Base-by-base conservation (phyloP, 495 filamentous ascomycete species). In the Apodospora peruviana region DNA sequence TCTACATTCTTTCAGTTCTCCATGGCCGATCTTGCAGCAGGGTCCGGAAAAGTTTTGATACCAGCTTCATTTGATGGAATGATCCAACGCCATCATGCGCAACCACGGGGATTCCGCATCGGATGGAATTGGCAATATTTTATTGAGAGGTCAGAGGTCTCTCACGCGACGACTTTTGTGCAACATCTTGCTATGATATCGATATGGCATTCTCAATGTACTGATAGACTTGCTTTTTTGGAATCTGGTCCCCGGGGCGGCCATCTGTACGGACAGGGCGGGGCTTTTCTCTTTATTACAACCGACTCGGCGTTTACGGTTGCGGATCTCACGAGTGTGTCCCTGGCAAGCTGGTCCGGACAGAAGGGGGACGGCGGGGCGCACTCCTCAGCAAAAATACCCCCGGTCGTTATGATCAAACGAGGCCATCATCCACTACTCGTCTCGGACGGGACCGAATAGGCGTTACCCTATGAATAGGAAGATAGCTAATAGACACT, bases 1-100 rank as follows among this genome's bases (percentile, higher is more conserved):
- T 49, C 9, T 16, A 22, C 46, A 47, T 56, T 36, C 49, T 55
- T 54, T 58, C 54, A 56, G 59, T 61, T 64, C 64, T 55, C 55
- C 58, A 56, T 51, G 54, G 53, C 69, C 56, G 46, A 55, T 66
- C 57, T 61, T 51, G 57, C 53, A 57, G 53, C 52, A 66, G 58
- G 66, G 55, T 56, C 60, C 60, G 71, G 67, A 74, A 74, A 74
- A 72, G 70, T 73, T 74, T 72, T 72, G 69, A 67, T 65, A 60
- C 64, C 68, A 63, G 58, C 57, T 64, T 61, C 45, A 51, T 17
- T 50, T 58, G 59, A 54, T 61, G 56, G 62, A 64, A 65, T 63
- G 61, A 69, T 70, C 55, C 61, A 62, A 22, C n/a, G 65, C 58
- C 58, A 50, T 59, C 57, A 44, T 45, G 49, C 42, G 43, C 47